Evolutionary conservation across 1,284 basidiomycete species (phyloP), one percentile per base, ranked within the genome.

Genomic region (Mycena citricolor): DNA sequence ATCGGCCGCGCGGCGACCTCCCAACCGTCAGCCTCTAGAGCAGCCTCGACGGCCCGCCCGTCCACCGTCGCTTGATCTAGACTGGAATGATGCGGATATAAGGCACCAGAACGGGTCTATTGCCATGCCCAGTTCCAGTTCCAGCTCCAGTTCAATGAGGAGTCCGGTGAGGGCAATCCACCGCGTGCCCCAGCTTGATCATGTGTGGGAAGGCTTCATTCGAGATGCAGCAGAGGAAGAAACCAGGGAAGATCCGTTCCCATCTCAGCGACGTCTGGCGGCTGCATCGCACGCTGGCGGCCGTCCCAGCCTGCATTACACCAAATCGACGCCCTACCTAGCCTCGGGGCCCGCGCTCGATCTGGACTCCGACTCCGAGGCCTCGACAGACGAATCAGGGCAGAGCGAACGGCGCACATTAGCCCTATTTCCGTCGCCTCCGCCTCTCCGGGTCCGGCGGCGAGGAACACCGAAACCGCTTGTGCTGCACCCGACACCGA

Each of bases 341-440:
- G 55, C 57, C 25, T 58, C 51, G 34, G 22, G 26, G 7, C 46
- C 54, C 19, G 39, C 39, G 17, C 44, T 22, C 32, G 36, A 30
- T 13, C 42, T 47, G n/a, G 43, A 40, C n/a, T 49, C 47, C 2
- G 43, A 42, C 2, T 49, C 42, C 16, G 43, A 46, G 16, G 32
- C 17, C 26, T 35, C 30, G 8, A 14, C 20, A 21, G 44, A 44
- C 25, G 42, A 35, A 33, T 34, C 28, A 20, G 16, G 8, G 11
- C 22, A 31, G 10, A 31, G 19, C 21, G 30, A n/a, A n/a, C n/a
- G n/a, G n/a, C n/a, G n/a, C n/a, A 56, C 67, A 17, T 57, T 73
- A 31, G 65, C 67, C 8, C 57, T 67, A 37, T 73, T 73, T 54
- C 70, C 72, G 4, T 32, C 52, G 21, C 68, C 70, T 21, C 70